Conservation (phyloP, 495 filamentous ascomycete species). For the Neurospora hispaniola region DNA sequence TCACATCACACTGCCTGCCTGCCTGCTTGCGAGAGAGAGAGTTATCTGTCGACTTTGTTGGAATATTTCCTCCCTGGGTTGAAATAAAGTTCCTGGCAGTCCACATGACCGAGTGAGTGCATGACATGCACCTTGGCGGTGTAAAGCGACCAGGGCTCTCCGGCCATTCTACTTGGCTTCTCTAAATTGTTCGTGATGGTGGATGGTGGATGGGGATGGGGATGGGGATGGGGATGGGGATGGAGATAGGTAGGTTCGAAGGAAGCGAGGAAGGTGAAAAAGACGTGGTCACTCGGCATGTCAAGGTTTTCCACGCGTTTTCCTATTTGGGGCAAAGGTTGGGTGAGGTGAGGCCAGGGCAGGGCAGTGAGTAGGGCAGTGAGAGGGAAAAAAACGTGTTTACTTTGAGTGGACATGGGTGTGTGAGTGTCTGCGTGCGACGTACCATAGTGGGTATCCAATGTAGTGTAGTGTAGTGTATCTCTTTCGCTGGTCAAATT, state of each 20-base stretch:
- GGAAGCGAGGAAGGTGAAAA: neutral
- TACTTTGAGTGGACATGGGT: neutral
- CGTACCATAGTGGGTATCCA: neutral
- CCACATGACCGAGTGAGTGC: slow-evolving; percentile 1
- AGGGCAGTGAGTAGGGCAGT: too few relatives aligned
- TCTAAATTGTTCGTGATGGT: neutral
- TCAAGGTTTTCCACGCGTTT: slow-evolving; percentile 1
- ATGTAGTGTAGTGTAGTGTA: neutral
- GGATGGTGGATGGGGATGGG: neutral
- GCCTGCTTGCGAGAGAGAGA: too few relatives aligned
- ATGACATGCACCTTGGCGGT: slow-evolving; percentile 1
- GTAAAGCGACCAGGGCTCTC: neutral
- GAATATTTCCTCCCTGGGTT: neutral
- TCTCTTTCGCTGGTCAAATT: too few relatives aligned
- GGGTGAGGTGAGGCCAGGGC: neutral
- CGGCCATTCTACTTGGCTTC: neutral
- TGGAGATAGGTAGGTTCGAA: neutral
- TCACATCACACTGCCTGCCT: neutral
- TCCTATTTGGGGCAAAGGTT: neutral
- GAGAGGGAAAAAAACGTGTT: neutral
- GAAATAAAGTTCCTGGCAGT: neutral
- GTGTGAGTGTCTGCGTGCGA: neutral
- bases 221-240: neutral
- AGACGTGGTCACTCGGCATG: neutral
- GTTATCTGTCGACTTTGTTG: too few relatives aligned